Base-by-base conservation (phyloP, 1,284 basidiomycete genomes). In the Ganoderma lucidum region DNA sequence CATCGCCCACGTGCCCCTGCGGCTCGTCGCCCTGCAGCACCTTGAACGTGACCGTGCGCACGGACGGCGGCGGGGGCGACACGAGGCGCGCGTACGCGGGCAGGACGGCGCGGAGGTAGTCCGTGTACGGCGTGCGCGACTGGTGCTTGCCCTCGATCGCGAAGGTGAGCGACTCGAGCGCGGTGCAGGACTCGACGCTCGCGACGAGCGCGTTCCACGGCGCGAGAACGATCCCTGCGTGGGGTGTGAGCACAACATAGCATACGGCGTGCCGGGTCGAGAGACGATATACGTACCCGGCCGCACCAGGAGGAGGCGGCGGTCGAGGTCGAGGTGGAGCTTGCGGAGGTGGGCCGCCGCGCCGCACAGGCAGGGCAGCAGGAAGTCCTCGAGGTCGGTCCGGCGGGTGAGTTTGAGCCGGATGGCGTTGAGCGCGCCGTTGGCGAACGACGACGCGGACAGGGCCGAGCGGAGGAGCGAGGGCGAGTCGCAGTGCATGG, bases 321-420 rank as follows among this genome's bases (percentile, higher is more conserved):
- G 48, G 48, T 51, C 48, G 2, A 51, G 48, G 48, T 51, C 48
- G 23, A 51, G 48, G 48, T 51, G 48, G 48, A 51, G 48, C 48
- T 28, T 51, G 23, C 48, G 23, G 23, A 51, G 23, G 23, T 51
- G 48, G 23, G 5, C 3, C 3, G 6, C 19, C 23, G 48, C 48
- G 12, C 48, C 48, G 23, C 10, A 23, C 23, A 51, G 23, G 4
- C 48, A 51, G 48, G 48, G 48, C 12, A 51, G 23, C 9, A 51
- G 48, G 23, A 51, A 28, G 23, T 19, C 12, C 12, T 51, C 48
- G 48, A 51, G 48, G 48, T 51, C 48, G 23, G 48, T 28, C 10
- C 3, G 9, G 23, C 23, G 48, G 48, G 48, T 51, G 23, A 51
- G 10, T 28, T 28, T 28, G 23, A 51, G 2, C 48, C 48, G 48